Percentiles rank a stretch among this genome's conserved stretches.
Conservation (phyloP, 2,329 filamentous ascomycete species). For the Neofusicoccum umdonicola region DNA sequence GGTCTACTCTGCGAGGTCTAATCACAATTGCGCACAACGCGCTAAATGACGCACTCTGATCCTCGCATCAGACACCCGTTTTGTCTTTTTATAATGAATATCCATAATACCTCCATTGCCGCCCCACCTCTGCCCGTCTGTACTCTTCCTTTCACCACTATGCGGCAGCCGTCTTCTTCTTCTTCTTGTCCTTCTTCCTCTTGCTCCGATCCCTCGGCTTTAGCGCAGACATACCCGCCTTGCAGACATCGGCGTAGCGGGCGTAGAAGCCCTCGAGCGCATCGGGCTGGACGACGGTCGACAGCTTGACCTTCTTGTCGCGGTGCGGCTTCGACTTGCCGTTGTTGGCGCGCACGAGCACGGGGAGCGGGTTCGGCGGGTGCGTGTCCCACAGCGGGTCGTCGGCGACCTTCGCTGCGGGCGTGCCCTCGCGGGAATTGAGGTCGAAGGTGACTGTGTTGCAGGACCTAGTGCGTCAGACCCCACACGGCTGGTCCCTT, state of each 20-base stretch:
- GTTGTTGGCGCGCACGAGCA: slow-evolving; percentile 82
- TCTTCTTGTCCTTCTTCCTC: slow-evolving; percentile 74
- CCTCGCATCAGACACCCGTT: background rate
- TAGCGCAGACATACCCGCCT: slow-evolving; percentile 79
- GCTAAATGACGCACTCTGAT: background rate
- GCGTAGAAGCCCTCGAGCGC: slow-evolving; percentile 78
- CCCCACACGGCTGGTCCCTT: background rate
- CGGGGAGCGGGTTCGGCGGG: slow-evolving; percentile 60
- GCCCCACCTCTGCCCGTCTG: background rate
- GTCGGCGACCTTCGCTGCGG: slow-evolving; percentile 37
- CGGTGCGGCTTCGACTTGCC: slow-evolving; percentile 59
- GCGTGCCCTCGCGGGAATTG: background rate
- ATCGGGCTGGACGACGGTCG: slow-evolving; percentile 75
- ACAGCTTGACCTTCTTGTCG: slow-evolving; percentile 67
- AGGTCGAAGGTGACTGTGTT: slow-evolving; percentile 40
- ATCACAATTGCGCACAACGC: too few species aligned
- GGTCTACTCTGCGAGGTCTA: too few species aligned
- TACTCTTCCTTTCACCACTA: background rate
- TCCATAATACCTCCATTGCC: too few species aligned
- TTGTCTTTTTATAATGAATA: background rate
- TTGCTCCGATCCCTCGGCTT: slow-evolving; percentile 93
- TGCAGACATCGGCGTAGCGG: slow-evolving; percentile 87
- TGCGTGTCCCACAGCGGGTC: slow-evolving; percentile 61
- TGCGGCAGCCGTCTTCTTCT: background rate
- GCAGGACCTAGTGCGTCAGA: background rate